These are phyloP conservation scores for Acer campestre DNA, from an alignment of 345 rosid genomes.

Conservation along the genomic window DNA sequence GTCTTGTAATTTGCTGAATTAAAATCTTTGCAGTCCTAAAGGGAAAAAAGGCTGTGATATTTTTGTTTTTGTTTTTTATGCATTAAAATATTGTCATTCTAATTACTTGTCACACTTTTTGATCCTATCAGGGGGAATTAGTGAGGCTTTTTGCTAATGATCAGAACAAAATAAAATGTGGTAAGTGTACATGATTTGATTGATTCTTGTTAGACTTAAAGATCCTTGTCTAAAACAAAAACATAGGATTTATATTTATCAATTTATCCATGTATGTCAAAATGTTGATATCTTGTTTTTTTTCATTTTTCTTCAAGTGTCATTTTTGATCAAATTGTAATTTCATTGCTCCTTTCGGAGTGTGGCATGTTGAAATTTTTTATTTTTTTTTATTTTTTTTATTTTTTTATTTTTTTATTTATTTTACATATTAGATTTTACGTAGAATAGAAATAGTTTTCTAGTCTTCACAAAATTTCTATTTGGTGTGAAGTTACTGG, in stretches of 20 bases:
- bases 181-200: conserved; percentile 48
- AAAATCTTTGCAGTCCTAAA: neutral
- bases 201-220: conserved; percentile 10
- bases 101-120: conserved; percentile 16
- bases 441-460: neutral
- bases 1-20: neutral
- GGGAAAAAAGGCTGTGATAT: neutral
- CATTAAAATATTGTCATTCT: conserved; percentile 18
- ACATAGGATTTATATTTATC: neutral
- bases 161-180: conserved; percentile 90
- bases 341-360: neutral
- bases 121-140: conserved; percentile 71
- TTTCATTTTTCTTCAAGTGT: neutral
- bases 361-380: neutral
- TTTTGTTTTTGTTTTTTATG: neutral
- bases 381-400: too few relatives aligned
- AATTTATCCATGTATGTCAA: neutral
- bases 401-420: too few relatives aligned
- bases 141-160: conserved; percentile 89
- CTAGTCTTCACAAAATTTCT: neutral
- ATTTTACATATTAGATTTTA: neutral
- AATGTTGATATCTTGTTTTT: neutral
- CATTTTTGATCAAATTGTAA: neutral
- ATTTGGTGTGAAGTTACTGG: neutral
- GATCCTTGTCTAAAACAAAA: neutral